phyloP scores from a whole-genome alignment of 2,329 filamentous ascomycete genomes.

The Didymella sp. region DNA sequence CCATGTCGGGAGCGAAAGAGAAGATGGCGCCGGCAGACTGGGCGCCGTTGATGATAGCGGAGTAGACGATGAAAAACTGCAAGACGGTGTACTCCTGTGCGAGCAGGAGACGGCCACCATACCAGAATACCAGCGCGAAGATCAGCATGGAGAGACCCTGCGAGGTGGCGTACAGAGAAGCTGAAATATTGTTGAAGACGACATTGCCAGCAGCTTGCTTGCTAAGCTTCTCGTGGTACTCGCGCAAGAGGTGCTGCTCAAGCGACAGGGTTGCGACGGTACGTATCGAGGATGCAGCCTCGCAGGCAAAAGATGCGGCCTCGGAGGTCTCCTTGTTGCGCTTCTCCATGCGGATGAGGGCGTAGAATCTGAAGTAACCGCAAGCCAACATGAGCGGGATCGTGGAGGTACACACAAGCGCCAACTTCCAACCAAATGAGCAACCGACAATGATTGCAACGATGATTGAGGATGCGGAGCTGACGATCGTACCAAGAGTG shows the following conservation, averaged over 20 bases:
- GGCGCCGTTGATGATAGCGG: slow-evolving; percentile 85
- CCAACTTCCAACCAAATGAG: slow-evolving; percentile 85
- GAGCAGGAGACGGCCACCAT: slow-evolving; percentile 44
- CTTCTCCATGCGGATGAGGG: slow-evolving; percentile 82
- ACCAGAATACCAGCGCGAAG: slow-evolving; percentile 50
- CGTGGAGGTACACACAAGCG: slow-evolving; percentile 79
- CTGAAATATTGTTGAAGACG: slow-evolving; percentile 76
- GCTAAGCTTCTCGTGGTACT: slow-evolving; percentile 75
- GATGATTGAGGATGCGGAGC: slow-evolving; percentile 78
- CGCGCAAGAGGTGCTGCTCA: slow-evolving; percentile 77
- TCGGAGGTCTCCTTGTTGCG: slow-evolving; percentile 78
- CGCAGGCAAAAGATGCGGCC: slow-evolving; percentile 89
- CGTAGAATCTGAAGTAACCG: slow-evolving; percentile 87
- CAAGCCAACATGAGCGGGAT: slow-evolving; percentile 80
- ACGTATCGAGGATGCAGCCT: slow-evolving; percentile 91
- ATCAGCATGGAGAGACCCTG: slow-evolving; percentile 71
- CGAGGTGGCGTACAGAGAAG: slow-evolving; percentile 79
- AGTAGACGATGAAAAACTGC: slow-evolving; percentile 93
- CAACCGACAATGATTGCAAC: slow-evolving; percentile 73
- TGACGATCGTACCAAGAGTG: slow-evolving; percentile 85
- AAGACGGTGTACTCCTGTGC: slow-evolving; percentile 69
- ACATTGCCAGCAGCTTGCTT: slow-evolving; percentile 73
- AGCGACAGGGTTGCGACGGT: slow-evolving; percentile 93
- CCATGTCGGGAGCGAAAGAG: slow-evolving; percentile 95
- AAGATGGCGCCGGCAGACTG: slow-evolving; percentile 94